phyloP scores from a whole-genome alignment of 306 rosid species.

The Vigna reflexopilosa region DNA sequence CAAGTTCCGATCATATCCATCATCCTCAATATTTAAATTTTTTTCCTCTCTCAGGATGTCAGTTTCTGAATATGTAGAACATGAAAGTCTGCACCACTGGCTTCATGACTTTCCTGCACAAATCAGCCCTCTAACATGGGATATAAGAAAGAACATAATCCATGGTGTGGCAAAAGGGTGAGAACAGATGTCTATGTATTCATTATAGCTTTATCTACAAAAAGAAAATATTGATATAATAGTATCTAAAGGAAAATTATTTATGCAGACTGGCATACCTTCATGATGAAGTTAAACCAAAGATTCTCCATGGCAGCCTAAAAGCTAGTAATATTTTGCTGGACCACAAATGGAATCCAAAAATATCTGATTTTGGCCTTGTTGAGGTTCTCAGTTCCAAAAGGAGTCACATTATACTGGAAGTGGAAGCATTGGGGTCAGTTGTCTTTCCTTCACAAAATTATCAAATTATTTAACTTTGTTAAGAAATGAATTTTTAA shows the following conservation, averaged over 20 bases:
- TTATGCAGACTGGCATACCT: slow-evolving; percentile 72
- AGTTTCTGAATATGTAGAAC: slow-evolving; percentile 65
- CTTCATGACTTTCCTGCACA: slow-evolving; percentile 60
- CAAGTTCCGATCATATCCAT: not conserved
- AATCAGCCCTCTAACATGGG: slow-evolving; percentile 70
- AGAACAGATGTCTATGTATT: not conserved
- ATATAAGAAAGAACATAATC: slow-evolving; percentile 58
- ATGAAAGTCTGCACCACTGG: slow-evolving; percentile 67
- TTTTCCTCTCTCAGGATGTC: slow-evolving; percentile 50
- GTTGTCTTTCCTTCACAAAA: slow-evolving; percentile 20
- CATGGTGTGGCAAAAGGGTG: slow-evolving; percentile 77
- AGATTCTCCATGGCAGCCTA: slow-evolving; percentile 60
- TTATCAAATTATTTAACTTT: not conserved
- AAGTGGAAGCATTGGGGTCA: slow-evolving; percentile 60
- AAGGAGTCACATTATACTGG: slow-evolving; percentile 45
- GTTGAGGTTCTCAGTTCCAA: slow-evolving; percentile 48
- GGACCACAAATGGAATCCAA: slow-evolving; percentile 67
- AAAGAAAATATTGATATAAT: not conserved
- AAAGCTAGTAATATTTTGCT: slow-evolving; percentile 64
- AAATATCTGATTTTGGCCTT: slow-evolving; percentile 64
- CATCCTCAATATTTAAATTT: not conserved
- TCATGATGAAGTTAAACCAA: slow-evolving; percentile 70
- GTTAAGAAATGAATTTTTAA: too few relatives aligned
- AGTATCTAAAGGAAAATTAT: not conserved
- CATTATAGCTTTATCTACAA: not conserved